phyloP scores from a whole-genome alignment of 352 stramenopile genomes.

The Aphanomyces cochlioides region DNA sequence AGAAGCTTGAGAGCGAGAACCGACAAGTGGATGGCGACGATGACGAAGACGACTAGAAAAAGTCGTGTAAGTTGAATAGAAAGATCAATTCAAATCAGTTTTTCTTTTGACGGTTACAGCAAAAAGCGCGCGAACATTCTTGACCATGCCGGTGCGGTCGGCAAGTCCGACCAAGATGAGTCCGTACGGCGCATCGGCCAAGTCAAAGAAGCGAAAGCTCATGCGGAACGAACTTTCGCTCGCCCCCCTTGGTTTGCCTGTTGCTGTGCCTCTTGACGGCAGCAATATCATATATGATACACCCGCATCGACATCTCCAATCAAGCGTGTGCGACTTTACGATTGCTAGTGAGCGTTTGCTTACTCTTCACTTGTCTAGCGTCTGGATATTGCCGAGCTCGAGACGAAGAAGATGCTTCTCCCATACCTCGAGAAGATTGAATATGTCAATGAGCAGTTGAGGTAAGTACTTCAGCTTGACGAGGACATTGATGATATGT shows the following conservation, averaged over 20 bases:
- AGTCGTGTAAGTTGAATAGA: constrained; percentile 1
- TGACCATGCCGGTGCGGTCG: not conserved
- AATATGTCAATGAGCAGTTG: constrained; percentile 83
- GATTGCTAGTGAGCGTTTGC: not conserved
- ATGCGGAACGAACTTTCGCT: constrained; percentile 22
- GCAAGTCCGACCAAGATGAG: constrained; percentile 6
- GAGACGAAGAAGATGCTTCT: constrained; percentile 70
- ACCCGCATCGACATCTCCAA: not conserved
- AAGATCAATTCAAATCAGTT: not conserved
- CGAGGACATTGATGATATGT: not conserved
- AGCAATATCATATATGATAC: too few relatives aligned
- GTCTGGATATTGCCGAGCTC: constrained; percentile 16
- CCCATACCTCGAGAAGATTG: constrained; percentile 81
- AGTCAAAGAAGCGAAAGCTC: constrained; percentile 30
- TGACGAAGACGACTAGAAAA: constrained; percentile 88
- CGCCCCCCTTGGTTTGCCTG: not conserved
- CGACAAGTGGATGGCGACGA: constrained; percentile 97
- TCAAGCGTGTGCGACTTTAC: not conserved
- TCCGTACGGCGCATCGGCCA: constrained; percentile 28
- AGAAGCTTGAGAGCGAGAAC: constrained; percentile 98
- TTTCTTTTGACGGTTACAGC: not conserved
- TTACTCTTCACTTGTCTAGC: not conserved
- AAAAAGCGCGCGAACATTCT: not conserved
- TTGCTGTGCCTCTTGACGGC: too few relatives aligned
- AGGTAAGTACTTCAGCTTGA: constrained; percentile 25